Evolutionary conservation across 169 alveolate genomes (phyloP).

Genomic region (Cryptosporidium muris): DNA sequence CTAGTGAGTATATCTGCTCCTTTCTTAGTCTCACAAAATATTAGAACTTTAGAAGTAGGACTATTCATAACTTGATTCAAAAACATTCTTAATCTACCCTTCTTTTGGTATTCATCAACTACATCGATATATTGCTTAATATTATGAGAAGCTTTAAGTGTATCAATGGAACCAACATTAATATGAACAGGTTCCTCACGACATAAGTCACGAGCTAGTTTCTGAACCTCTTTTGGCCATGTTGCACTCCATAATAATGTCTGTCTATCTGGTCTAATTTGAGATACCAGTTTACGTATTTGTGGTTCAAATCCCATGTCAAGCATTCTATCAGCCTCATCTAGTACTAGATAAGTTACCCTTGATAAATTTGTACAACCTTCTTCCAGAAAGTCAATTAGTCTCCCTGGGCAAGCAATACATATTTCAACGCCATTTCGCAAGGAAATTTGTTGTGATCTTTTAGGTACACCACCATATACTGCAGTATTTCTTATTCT

Average conservation of each 20-base stretch:
- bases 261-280: conserved; percentile 91
- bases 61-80: conserved; percentile 67
- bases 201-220: conserved; percentile 92
- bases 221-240: conserved; percentile 97
- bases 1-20: conserved; percentile 88
- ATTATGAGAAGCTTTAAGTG: conserved; percentile 89
- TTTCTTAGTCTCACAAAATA: conserved; percentile 82
- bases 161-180: conserved; percentile 92
- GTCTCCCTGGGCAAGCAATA: conserved; percentile 96
- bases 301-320: conserved; percentile 99
- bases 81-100: conserved; percentile 52
- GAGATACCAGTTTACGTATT: conserved; percentile 91
- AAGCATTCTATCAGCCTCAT: conserved; percentile 99
- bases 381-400: conserved; percentile 92
- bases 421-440: conserved; percentile 95
- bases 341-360: conserved; percentile 97
- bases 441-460: conserved; percentile 85
- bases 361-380: conserved; percentile 90
- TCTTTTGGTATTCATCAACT: conserved; percentile 79
- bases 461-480: conserved; percentile 95
- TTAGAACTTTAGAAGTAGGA: conserved; percentile 79
- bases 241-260: conserved; percentile 98
- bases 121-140: conserved; percentile 88
- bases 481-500: conserved; percentile 85
- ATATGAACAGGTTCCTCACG: conserved; percentile 95